Evolutionary conservation across 2,329 filamentous ascomycete species (phyloP).

Genomic region (Aspergillus arachidicola): DNA sequence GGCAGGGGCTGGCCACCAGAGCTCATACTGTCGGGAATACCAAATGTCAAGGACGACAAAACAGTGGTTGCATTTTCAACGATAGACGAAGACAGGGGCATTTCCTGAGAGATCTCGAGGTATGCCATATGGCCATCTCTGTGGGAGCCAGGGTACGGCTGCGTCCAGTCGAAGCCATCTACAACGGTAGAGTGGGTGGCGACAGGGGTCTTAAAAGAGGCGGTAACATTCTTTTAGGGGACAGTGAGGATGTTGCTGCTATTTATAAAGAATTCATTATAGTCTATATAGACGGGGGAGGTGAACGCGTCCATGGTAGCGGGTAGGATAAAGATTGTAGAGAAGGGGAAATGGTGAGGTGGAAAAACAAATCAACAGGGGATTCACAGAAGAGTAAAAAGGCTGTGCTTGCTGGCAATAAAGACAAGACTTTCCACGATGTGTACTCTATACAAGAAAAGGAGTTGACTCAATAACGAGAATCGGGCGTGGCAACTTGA

Average conservation of each 20-base stretch:
- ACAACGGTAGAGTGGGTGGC: neutral
- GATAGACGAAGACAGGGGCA: neutral
- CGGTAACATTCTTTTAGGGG: neutral
- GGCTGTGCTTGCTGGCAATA: neutral
- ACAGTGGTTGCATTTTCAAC: neutral
- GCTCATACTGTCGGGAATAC: neutral
- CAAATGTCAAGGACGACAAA: neutral
- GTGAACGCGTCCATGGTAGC: neutral
- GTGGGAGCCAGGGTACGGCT: neutral
- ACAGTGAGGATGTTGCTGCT: neutral
- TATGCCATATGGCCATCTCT: neutral
- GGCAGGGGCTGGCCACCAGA: neutral
- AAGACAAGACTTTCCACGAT: neutral
- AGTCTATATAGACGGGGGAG: neutral
- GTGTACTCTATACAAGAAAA: neutral
- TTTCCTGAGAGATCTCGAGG: neutral
- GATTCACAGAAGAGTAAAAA: neutral
- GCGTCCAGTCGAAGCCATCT: neutral
- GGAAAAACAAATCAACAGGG: neutral
- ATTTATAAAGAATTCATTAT: neutral
- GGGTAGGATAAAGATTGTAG: neutral
- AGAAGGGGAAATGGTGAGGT: neutral
- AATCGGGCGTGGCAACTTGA: neutral
- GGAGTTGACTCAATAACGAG: neutral
- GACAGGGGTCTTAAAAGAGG: neutral